Conservation (phyloP, 306 rosid genomes). For the Dryas alaskensis region DNA sequence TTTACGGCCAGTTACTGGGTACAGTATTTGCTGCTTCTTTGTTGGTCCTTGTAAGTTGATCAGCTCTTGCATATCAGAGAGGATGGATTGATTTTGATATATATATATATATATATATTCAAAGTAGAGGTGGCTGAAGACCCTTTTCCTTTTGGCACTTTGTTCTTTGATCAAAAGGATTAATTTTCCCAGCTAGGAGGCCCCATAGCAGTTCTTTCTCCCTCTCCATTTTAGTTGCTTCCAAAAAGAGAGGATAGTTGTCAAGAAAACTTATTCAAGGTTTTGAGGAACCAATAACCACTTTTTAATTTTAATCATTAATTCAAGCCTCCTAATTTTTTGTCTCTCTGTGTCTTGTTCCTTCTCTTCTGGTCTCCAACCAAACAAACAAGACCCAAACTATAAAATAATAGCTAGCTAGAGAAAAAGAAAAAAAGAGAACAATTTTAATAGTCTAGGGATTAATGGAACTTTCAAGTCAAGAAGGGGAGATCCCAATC, state of each 20-base stretch:
- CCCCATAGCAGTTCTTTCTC: background rate
- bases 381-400: slow-evolving; percentile 17
- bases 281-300: slow-evolving; percentile 2
- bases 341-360: background rate
- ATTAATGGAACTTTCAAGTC: slow-evolving; percentile 56
- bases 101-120: background rate
- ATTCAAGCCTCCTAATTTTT: background rate
- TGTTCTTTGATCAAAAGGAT: background rate
- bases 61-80: no score
- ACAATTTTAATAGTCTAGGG: background rate
- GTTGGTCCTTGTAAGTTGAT: no score
- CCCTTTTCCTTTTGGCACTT: background rate
- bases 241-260: background rate
- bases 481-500: slow-evolving; percentile 47
- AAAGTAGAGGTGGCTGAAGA: background rate
- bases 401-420: slow-evolving; percentile 4
- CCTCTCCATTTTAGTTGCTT: background rate
- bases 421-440: background rate
- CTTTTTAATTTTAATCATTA: slow-evolving; percentile 10
- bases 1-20: background rate
- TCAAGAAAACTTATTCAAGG: background rate
- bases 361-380: slow-evolving; percentile 23
- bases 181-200: background rate
- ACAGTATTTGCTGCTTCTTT: background rate
- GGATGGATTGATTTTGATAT: background rate